Evolutionary conservation across 495 filamentous ascomycete species (phyloP).

Genomic region (Xylaria nigripes): DNA sequence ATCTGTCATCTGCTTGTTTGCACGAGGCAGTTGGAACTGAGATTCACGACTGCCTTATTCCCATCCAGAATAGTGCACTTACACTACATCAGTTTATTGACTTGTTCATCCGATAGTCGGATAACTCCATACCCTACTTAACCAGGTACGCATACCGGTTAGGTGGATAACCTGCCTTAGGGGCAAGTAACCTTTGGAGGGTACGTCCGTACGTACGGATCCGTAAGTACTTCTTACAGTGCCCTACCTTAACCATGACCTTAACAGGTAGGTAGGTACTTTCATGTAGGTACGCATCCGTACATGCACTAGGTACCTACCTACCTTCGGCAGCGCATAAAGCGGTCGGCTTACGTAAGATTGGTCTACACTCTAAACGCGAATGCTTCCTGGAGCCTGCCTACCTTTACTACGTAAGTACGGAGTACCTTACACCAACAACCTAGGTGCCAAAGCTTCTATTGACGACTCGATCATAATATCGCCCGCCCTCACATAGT

Average conservation of each 20-base stretch:
- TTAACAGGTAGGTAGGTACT: no score
- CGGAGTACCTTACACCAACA: neutral
- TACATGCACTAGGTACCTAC: neutral
- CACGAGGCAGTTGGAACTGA: no score
- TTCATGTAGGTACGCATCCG: no score
- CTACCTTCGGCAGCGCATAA: neutral
- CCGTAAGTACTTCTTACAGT: no score
- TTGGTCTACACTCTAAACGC: constrained; percentile 18
- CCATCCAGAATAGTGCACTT: neutral
- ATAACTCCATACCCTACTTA: neutral
- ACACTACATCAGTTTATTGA: neutral
- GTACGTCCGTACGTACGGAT: no score
- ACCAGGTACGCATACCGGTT: no score
- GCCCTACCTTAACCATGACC: no score
- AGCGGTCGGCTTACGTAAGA: neutral
- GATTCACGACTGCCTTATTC: no score
- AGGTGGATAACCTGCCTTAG: no score
- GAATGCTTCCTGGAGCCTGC: constrained; percentile 42
- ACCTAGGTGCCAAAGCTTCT: neutral
- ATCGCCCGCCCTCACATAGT: neutral
- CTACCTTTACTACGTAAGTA: no score
- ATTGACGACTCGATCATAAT: neutral
- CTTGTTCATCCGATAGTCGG: constrained; percentile 5
- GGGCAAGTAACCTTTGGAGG: no score
- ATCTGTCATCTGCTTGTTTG: neutral